Conservation (phyloP, 345 rosid species). For the Ricinus communis region DNA sequence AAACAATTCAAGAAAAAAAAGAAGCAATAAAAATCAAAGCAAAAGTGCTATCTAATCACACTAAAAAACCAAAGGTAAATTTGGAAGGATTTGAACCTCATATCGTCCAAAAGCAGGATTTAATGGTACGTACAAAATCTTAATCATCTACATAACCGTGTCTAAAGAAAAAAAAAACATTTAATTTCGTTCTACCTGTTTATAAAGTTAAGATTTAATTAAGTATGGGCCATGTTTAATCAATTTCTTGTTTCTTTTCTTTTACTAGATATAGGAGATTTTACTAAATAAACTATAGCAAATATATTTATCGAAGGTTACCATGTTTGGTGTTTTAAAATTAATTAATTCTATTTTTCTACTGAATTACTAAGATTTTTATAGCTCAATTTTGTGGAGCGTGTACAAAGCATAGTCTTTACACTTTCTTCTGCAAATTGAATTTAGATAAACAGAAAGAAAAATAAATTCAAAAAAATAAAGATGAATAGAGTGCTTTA, state of each 20-base stretch:
- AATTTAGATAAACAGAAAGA: no score
- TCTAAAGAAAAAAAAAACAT: not conserved
- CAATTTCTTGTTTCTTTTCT: not conserved
- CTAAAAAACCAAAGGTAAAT: not conserved
- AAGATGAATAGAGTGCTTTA: no score
- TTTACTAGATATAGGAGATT: no score
- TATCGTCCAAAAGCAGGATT: conserved; percentile 13
- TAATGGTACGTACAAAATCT: not conserved
- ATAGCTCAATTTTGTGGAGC: no score
- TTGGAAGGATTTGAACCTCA: conserved; percentile 9
- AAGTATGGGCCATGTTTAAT: not conserved
- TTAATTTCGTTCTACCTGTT: no score
- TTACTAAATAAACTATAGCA: not conserved
- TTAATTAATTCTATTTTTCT: no score
- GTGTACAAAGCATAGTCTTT: not conserved
- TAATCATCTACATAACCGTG: no score
- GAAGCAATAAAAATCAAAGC: not conserved
- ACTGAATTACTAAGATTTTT: no score
- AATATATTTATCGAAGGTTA: no score
- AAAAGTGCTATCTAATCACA: conserved; percentile 21
- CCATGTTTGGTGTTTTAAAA: no score
- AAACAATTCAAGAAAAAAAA: not conserved
- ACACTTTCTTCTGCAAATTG: not conserved
- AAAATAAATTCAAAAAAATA: no score
- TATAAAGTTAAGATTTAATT: no score